phyloP scores from a whole-genome alignment of 169 alveolate species.

The Plasmodium malariae region DNA sequence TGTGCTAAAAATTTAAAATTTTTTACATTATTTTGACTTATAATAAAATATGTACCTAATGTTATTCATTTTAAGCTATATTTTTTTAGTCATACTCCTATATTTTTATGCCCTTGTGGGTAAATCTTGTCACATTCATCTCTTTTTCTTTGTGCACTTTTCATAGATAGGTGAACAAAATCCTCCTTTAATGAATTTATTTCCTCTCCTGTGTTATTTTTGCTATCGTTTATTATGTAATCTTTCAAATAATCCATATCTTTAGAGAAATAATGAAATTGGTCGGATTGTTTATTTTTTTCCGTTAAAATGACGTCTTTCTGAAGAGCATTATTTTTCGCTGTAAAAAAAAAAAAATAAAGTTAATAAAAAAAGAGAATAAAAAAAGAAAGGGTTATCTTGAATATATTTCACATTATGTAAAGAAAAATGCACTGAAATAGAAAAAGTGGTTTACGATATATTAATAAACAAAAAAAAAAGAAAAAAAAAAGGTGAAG shows the following conservation, averaged over 20 bases:
- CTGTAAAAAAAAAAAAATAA: slow-evolving; percentile 24
- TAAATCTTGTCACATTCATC: not conserved
- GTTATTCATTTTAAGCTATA: no score
- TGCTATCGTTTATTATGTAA: slow-evolving; percentile 47
- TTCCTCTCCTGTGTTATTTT: slow-evolving; percentile 22
- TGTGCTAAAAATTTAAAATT: no score
- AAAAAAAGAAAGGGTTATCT: slow-evolving; percentile 6
- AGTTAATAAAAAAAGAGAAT: no score
- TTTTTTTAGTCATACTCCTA: slow-evolving; percentile 9
- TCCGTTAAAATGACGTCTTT: not conserved
- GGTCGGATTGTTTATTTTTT: slow-evolving; percentile 14
- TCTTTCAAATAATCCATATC: slow-evolving; percentile 50
- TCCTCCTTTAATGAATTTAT: not conserved
- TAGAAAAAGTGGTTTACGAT: not conserved
- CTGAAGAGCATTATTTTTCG: not conserved
- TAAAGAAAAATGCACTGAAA: slow-evolving; percentile 7
- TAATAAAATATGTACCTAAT: no score
- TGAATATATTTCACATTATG: not conserved
- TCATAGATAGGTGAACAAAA: not conserved
- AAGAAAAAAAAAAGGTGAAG: slow-evolving; percentile 4
- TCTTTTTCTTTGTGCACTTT: not conserved
- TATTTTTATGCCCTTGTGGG: slow-evolving; percentile 8
- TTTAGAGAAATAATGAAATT: slow-evolving; percentile 40
- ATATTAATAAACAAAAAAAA: not conserved
- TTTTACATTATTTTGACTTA: no score